Evolutionary conservation across 495 filamentous ascomycete genomes (phyloP).

Genomic region (Hypomontagnella monticulosa): DNA sequence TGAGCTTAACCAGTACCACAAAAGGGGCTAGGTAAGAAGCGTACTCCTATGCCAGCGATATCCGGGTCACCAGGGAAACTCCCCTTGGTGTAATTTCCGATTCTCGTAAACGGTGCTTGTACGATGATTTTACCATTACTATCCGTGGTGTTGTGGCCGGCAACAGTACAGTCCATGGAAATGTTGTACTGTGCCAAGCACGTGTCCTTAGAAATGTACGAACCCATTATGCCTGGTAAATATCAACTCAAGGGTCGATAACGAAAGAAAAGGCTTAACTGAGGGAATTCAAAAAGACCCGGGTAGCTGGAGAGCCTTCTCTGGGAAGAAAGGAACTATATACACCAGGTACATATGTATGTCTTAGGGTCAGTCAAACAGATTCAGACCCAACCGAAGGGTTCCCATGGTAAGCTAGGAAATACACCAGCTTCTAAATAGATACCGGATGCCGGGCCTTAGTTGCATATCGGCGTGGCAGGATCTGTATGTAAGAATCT

Average conservation of each 20-base stretch:
- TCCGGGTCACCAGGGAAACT: conserved; percentile 29
- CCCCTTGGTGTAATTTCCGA: conserved; percentile 20
- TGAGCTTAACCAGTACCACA: not conserved
- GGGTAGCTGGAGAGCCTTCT: not conserved
- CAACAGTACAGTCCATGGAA: conserved; percentile 32
- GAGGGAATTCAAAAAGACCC: not conserved
- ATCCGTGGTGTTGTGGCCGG: not conserved
- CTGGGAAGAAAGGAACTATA: conserved; percentile 1
- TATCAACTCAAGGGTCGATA: not conserved
- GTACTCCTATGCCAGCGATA: conserved; percentile 37
- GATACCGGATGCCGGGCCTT: not conserved
- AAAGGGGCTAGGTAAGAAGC: not conserved
- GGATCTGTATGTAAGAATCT: too few relatives aligned
- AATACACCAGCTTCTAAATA: not conserved
- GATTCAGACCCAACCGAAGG: too few relatives aligned
- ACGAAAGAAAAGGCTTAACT: not conserved
- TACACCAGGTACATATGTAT: not conserved
- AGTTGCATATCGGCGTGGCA: conserved; percentile 1
- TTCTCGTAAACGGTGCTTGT: conserved; percentile 11
- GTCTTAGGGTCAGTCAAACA: not conserved
- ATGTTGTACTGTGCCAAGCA: conserved; percentile 38
- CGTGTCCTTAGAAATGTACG: conserved; percentile 40
- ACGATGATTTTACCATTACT: not conserved
- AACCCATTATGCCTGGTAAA: conserved; percentile 34
- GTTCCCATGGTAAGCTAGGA: too few relatives aligned